These are phyloP conservation scores for Prunus davidiana DNA, from an alignment of 306 rosid genomes.

Conservation along the genomic window DNA sequence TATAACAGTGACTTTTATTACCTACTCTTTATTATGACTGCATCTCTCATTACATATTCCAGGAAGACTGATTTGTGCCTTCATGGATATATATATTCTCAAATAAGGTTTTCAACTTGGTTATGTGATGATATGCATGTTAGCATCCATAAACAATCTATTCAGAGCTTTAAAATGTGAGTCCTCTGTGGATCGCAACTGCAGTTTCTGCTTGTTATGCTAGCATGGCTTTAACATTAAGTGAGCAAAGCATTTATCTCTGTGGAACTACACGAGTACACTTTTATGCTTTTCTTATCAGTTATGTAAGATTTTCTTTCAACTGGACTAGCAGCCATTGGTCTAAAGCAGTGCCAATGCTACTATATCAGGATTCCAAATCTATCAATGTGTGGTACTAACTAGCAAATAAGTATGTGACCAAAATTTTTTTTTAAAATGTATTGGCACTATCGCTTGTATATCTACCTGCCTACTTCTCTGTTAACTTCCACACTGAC, in stretches of 20 bases:
- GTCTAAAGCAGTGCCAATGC: too few species aligned
- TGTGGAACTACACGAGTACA: too few species aligned
- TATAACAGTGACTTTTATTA: not conserved
- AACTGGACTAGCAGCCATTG: too few species aligned
- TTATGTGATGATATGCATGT: conserved; percentile 12
- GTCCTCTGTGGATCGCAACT: not conserved
- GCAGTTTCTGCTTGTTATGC: too few species aligned
- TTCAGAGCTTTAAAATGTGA: not conserved
- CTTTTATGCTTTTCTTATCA: too few species aligned
- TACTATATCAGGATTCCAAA: too few species aligned
- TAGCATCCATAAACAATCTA: not conserved
- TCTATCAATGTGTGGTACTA: too few species aligned
- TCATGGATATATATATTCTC: not conserved
- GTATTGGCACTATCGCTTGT: not conserved
- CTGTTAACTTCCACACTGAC: not conserved
- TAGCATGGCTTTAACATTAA: too few species aligned
- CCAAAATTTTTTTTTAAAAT: too few species aligned
- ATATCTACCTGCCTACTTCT: not conserved
- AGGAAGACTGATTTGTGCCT: conserved; percentile 9
- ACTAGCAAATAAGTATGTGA: too few species aligned
- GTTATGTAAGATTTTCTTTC: too few species aligned
- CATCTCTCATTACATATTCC: not conserved
- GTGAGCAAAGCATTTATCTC: too few species aligned
- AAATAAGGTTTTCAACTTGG: not conserved
- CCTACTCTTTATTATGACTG: not conserved